These are phyloP conservation scores for Collybia nuda DNA, from an alignment of 768 basidiomycete genomes.

Conservation along the genomic window DNA sequence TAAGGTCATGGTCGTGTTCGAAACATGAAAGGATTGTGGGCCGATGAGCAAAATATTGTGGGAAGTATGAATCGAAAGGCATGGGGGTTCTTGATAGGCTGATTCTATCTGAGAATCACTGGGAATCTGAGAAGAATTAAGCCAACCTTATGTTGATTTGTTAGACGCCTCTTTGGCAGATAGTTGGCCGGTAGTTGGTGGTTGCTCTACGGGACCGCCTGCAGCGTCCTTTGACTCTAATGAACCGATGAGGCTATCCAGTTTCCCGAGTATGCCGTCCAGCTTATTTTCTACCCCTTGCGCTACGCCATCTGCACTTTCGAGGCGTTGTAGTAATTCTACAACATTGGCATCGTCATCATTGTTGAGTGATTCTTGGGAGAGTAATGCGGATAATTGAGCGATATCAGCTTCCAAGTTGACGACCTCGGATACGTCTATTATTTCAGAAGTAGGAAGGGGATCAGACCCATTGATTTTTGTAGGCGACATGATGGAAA, in stretches of 20 bases:
- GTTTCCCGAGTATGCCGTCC: conserved; percentile 56
- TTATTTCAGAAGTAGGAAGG: conserved; percentile 4
- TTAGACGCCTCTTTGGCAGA: too few species aligned
- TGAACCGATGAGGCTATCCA: conserved; percentile 52
- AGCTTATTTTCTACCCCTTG: conserved; percentile 60
- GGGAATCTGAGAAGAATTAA: too few species aligned
- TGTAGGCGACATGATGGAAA: conserved; percentile 8
- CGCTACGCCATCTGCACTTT: conserved; percentile 59
- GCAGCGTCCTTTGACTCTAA: conserved; percentile 29
- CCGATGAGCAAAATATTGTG: too few species aligned
- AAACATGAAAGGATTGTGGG: too few species aligned
- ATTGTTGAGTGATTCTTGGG: conserved; percentile 23
- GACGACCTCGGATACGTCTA: background rate
- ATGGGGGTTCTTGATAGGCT: too few species aligned
- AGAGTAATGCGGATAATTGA: conserved; percentile 28
- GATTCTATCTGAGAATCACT: too few species aligned
- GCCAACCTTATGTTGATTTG: too few species aligned
- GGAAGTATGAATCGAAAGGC: too few species aligned
- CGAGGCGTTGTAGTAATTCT: conserved; percentile 55
- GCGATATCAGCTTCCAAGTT: conserved; percentile 37
- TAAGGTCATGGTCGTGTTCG: too few species aligned
- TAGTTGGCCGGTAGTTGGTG: too few species aligned
- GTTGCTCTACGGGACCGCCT: too few species aligned
- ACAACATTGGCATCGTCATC: conserved; percentile 43
- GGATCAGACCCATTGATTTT: conserved; percentile 4